Evolutionary conservation across 176 grass and related monocot species (phyloP).

Genomic region (Triticum urartu): DNA sequence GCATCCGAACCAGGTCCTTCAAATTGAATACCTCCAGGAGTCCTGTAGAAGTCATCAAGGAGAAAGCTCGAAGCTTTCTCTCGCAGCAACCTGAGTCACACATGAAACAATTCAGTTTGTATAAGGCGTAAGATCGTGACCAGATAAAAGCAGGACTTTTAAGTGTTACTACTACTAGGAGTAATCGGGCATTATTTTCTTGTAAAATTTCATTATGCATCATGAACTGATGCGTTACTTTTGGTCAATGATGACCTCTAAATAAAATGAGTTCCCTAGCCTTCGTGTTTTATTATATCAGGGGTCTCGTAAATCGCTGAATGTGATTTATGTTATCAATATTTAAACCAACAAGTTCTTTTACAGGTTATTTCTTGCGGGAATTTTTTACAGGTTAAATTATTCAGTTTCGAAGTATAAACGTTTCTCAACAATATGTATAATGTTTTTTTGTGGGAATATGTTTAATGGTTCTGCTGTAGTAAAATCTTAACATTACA

Average conservation of each 20-base stretch:
- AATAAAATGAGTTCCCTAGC: background rate
- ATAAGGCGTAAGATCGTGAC: background rate
- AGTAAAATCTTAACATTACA: background rate
- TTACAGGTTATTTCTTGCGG: too few relatives aligned
- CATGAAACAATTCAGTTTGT: background rate
- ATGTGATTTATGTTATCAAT: background rate
- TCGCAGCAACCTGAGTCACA: slow-evolving; percentile 45
- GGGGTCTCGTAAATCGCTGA: background rate
- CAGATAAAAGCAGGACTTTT: background rate
- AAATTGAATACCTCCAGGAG: slow-evolving; percentile 61
- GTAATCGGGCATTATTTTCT: background rate
- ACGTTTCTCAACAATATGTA: background rate
- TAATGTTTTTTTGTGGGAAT: background rate
- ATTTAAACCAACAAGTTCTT: background rate
- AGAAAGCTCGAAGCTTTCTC: slow-evolving; percentile 64
- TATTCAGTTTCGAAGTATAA: too few relatives aligned
- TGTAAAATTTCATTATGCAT: background rate
- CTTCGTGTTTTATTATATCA: background rate
- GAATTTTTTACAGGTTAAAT: too few relatives aligned
- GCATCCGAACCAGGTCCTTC: slow-evolving; percentile 54
- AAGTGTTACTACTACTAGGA: background rate
- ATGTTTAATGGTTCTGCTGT: too few relatives aligned
- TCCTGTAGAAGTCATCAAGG: slow-evolving; percentile 61
- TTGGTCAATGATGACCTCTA: background rate
- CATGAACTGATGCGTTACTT: too few relatives aligned